These are phyloP conservation scores for Solanum chacoense DNA, from an alignment of 305 asterid species.

Conservation along the genomic window DNA sequence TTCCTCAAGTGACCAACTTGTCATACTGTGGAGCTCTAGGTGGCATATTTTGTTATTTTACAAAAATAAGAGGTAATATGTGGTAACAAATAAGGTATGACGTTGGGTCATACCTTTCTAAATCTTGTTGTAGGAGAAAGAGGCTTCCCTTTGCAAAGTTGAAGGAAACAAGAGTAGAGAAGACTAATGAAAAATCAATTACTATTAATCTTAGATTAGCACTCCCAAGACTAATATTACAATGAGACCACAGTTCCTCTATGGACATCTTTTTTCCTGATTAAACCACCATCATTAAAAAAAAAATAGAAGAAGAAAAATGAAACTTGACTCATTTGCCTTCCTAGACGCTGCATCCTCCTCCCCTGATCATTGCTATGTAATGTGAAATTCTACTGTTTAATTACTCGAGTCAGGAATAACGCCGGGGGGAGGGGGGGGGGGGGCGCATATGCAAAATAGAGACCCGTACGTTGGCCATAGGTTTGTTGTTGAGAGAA, in stretches of 20 bases:
- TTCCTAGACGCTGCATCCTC: not conserved
- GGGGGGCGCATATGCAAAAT: not conserved
- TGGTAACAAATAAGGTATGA: not conserved
- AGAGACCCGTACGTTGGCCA: not conserved
- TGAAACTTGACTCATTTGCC: not conserved
- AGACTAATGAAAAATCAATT: not conserved
- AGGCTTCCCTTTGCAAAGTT: not conserved
- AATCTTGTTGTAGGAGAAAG: not conserved
- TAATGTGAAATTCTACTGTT: not conserved
- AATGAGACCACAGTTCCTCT: not conserved
- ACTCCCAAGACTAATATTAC: not conserved
- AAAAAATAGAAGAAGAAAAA: not conserved
- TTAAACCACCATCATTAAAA: not conserved
- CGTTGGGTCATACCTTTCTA: not conserved
- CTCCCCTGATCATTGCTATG: not conserved
- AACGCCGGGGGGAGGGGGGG: not conserved
- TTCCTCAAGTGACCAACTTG: not conserved
- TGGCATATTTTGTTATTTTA: not conserved
- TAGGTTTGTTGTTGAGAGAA: not conserved
- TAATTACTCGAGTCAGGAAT: not conserved
- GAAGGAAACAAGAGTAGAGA: not conserved
- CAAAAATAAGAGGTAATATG: not conserved
- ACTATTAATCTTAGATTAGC: not conserved
- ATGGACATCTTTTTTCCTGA: not conserved
- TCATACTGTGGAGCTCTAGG: not conserved